phyloP scores from a whole-genome alignment of 208 protist species.

The Angomonas deanei region DNA sequence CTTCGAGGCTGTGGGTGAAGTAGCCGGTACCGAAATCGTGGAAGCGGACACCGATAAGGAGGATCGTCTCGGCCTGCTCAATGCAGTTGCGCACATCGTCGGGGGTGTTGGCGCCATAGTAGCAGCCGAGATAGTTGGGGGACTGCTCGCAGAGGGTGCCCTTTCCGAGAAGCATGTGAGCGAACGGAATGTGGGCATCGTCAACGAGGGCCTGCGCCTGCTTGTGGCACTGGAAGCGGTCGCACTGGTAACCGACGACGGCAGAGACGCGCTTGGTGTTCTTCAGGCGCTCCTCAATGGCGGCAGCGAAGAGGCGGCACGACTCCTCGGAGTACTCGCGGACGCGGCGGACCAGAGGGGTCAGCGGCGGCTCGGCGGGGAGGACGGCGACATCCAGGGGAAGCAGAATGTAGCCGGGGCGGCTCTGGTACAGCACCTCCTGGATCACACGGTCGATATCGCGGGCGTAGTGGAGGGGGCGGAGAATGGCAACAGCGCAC shows the following conservation, averaged over 20 bases:
- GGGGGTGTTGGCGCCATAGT: conserved; percentile 13
- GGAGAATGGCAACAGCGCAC: conserved; percentile 7
- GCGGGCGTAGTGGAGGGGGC: conserved; percentile 8
- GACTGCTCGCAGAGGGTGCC: conserved; percentile 39
- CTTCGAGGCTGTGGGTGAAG: conserved; percentile 29
- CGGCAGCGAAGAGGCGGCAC: conserved; percentile 15
- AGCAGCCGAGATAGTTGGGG: conserved; percentile 23
- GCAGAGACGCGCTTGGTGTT: conserved; percentile 9
- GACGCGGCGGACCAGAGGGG: conserved; percentile 3
- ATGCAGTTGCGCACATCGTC: conserved; percentile 8
- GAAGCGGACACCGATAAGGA: conserved; percentile 39
- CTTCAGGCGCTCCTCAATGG: conserved; percentile 21
- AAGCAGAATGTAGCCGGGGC: conserved; percentile 32
- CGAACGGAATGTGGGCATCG: conserved; percentile 23
- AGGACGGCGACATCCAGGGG: conserved; percentile 20
- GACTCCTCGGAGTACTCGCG: neutral
- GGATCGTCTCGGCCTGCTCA: conserved; percentile 19
- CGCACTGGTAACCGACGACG: conserved; percentile 30
- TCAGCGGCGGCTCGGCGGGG: neutral
- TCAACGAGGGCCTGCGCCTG: conserved; percentile 24
- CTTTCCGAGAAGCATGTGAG: conserved; percentile 33
- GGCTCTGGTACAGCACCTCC: conserved; percentile 12
- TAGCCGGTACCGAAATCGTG: conserved; percentile 40
- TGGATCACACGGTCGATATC: conserved; percentile 33
- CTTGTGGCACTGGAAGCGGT: conserved; percentile 23